Evolutionary conservation across 148 eudicot genomes (phyloP).

Genomic region (Arctostaphylos glauca): DNA sequence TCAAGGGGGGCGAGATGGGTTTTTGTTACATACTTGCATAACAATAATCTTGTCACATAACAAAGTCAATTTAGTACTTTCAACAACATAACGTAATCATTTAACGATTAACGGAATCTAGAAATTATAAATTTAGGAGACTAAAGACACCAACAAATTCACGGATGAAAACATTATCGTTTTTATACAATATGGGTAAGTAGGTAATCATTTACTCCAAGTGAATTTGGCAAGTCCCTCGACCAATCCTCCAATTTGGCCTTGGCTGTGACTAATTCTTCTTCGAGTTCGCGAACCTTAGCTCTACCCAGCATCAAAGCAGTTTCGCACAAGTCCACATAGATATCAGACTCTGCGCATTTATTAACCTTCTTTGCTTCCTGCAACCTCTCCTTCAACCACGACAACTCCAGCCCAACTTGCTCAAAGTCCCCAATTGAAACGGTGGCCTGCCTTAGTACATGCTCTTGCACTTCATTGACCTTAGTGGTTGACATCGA

Average conservation of each 20-base stretch:
- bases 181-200: neutral
- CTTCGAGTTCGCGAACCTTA: constrained; percentile 13
- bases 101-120: too few species aligned
- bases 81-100: too few species aligned
- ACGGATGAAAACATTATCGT: neutral
- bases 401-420: constrained; percentile 1
- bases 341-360: neutral
- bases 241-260: neutral
- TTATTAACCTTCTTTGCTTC: neutral
- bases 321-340: neutral
- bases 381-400: constrained; percentile 4
- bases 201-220: neutral
- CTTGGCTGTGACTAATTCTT: neutral
- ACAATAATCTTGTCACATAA: too few species aligned
- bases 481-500: neutral
- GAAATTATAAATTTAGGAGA: neutral
- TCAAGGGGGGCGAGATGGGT: too few species aligned
- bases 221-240: neutral
- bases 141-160: neutral
- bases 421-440: neutral
- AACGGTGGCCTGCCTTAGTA: neutral
- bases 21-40: too few species aligned
- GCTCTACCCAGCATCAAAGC: neutral
- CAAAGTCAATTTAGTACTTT: too few species aligned
- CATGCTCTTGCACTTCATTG: neutral